Base-by-base conservation (phyloP, 1,284 basidiomycete species). In the Microstroma glucosiphilum region DNA sequence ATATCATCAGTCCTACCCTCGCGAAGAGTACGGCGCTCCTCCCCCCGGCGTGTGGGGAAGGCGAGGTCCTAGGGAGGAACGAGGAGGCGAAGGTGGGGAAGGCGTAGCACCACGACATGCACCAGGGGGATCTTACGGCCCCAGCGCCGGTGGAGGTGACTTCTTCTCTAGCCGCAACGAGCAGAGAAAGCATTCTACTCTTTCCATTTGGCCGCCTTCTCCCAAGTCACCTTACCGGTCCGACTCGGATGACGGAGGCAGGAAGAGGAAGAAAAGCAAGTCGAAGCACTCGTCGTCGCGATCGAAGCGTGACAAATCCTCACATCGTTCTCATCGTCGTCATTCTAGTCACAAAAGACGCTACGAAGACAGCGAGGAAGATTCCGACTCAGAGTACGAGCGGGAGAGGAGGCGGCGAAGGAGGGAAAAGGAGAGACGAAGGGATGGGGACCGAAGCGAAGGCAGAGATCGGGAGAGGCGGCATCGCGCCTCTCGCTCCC, bases 141-240 rank as follows among this genome's bases (percentile, higher is more conserved):
- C 15, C 11, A 17, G 4, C 19, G 30, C 43, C 6, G 23, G 23
- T 0, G 58, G 64, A 49, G 65, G 64, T n/a, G 56, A 61, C 40
- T 68, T 70, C 59, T 67, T 70, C 30, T 57, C 59, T 55, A 65
- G 64, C 3, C 67, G 70, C 55, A 65, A 72, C 59, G 63, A 70
- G 43, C 69, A 74, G 57, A 66, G 72, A 30, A 71, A 71, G 46
- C 61, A 67, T 26, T 67, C 67, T 6, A 71, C 59, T 6, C 15
- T 70, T 8, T 70, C 69, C 30, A 70, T 74, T 56, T 74, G 72
- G 72, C 72, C 72, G 7, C 61, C 64, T 2, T 69, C 67, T 4
- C 72, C 72, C 3, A 62, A 59, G 6, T 64, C 67, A 40, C 69
- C 71, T 1, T 67, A 62, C 0, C 59, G 62, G 17, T 68, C 67